A percentile compares a stretch with the other conserved stretches of the same genome.
Evolutionary conservation across 2,329 filamentous ascomycete genomes (phyloP).

Genomic region (Aspergillus novofumigatus): DNA sequence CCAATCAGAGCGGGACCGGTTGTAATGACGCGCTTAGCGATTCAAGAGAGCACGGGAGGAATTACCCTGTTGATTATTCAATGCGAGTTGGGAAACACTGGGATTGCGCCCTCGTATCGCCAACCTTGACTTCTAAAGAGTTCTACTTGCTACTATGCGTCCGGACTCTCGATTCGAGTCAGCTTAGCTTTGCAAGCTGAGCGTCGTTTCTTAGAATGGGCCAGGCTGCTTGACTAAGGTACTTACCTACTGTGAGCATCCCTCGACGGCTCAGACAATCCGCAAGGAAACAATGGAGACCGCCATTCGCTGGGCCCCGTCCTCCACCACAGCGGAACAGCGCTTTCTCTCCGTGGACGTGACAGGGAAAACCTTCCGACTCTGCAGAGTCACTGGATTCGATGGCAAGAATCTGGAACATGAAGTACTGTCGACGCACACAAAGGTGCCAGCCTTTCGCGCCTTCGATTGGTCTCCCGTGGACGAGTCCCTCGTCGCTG

Average conservation of each 20-base stretch:
- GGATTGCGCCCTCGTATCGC: not conserved
- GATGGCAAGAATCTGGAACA: slow-evolving; percentile 45
- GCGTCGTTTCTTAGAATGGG: not conserved
- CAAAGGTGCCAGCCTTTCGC: slow-evolving; percentile 57
- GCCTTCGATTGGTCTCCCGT: slow-evolving; percentile 63
- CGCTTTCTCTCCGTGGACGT: slow-evolving; percentile 62
- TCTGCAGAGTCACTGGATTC: slow-evolving; percentile 49
- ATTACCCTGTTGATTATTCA: not conserved
- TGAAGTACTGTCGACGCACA: slow-evolving; percentile 50
- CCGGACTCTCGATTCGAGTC: not conserved
- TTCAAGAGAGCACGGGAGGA: not conserved
- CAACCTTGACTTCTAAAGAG: not conserved
- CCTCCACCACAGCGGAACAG: slow-evolving; percentile 49
- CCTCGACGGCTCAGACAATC: not conserved
- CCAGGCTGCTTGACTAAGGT: not conserved
- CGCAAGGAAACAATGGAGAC: slow-evolving; percentile 32
- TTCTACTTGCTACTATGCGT: not conserved
- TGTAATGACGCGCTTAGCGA: slow-evolving; percentile 9
- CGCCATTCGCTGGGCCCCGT: slow-evolving; percentile 61
- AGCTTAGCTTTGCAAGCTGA: not conserved
- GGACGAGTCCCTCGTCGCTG: slow-evolving; percentile 54
- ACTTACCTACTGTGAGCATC: not conserved
- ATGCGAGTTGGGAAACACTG: not conserved
- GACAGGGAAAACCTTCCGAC: slow-evolving; percentile 53
- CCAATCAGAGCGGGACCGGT: slow-evolving; percentile 23